These are phyloP conservation scores for Pinus albicaulis DNA, from an alignment of 75 land plant genomes.

Conservation along the genomic window DNA sequence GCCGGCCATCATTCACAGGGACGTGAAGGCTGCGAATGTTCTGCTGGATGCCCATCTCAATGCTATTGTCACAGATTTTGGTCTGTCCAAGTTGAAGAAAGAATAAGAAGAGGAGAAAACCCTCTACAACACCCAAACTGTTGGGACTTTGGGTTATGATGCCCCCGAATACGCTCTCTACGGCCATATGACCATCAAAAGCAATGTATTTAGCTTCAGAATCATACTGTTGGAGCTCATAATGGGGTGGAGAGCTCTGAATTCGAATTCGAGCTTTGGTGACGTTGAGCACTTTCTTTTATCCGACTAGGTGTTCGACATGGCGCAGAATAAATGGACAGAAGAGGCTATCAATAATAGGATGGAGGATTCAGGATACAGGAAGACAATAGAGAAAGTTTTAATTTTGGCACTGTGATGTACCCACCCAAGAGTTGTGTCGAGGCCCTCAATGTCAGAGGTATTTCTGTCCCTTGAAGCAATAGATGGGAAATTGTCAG, in stretches of 20 bases:
- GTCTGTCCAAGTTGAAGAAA: constrained; percentile 39
- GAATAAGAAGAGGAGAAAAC: constrained; percentile 19
- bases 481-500: neutral
- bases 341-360: constrained; percentile 16
- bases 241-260: constrained; percentile 43
- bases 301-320: constrained; percentile 30
- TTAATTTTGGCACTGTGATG: constrained; percentile 33
- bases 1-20: constrained; percentile 39
- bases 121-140: constrained; percentile 31
- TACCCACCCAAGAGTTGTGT: constrained; percentile 25
- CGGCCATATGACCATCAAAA: constrained; percentile 41
- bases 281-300: constrained; percentile 8
- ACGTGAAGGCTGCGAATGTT: constrained; percentile 46
- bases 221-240: constrained; percentile 44
- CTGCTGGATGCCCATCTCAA: constrained; percentile 34
- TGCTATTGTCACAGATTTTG: constrained; percentile 40
- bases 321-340: constrained; percentile 16
- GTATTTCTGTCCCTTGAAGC: neutral
- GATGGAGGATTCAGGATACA: constrained; percentile 11
- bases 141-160: constrained; percentile 46
- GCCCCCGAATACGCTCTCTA: constrained; percentile 51
- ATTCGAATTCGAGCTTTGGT: constrained; percentile 22
- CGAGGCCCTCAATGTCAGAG: constrained; percentile 24
- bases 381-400: constrained; percentile 18
- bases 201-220: constrained; percentile 46